phyloP scores from a whole-genome alignment of 805 yeast genomes.

The Vanderwaltozyma tropicalis region DNA sequence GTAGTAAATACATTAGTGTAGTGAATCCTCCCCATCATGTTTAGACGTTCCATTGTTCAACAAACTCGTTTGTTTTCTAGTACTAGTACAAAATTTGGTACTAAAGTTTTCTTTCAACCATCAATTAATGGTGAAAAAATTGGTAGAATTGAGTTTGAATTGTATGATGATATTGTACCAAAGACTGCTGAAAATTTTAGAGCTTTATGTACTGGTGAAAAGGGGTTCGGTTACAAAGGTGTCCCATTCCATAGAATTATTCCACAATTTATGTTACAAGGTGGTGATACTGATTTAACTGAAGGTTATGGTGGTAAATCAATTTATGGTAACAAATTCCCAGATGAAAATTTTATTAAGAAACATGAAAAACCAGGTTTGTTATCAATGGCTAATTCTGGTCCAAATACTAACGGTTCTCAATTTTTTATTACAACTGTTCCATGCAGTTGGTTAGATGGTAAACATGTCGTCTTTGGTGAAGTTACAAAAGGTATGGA shows the following conservation, averaged over 20 bases:
- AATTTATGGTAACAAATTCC: conserved; percentile 61
- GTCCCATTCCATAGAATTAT: conserved; percentile 90
- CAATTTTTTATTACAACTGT: conserved; percentile 85
- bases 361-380: conserved; percentile 73
- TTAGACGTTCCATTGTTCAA: conserved; percentile 11
- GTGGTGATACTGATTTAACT: conserved; percentile 78
- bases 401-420: conserved; percentile 87
- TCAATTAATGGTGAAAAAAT: conserved; percentile 41
- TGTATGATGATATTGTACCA: conserved; percentile 41
- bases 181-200: conserved; percentile 75
- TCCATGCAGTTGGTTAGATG: conserved; percentile 68
- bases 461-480: conserved; percentile 70
- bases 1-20: too few relatives aligned
- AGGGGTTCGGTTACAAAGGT: conserved; percentile 74
- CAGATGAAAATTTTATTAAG: conserved; percentile 53
- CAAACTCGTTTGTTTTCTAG: conserved; percentile 43
- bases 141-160: conserved; percentile 28
- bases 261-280: conserved; percentile 95
- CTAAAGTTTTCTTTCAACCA: conserved; percentile 49
- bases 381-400: conserved; percentile 87
- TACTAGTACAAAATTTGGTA: conserved; percentile 35
- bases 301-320: conserved; percentile 92
- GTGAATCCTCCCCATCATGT: conserved; percentile 6
- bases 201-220: conserved; percentile 82
- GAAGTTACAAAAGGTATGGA: conserved; percentile 61